Evolutionary conservation across 208 protist genomes (phyloP).

Genomic region (Acanthamoeba royreba): DNA sequence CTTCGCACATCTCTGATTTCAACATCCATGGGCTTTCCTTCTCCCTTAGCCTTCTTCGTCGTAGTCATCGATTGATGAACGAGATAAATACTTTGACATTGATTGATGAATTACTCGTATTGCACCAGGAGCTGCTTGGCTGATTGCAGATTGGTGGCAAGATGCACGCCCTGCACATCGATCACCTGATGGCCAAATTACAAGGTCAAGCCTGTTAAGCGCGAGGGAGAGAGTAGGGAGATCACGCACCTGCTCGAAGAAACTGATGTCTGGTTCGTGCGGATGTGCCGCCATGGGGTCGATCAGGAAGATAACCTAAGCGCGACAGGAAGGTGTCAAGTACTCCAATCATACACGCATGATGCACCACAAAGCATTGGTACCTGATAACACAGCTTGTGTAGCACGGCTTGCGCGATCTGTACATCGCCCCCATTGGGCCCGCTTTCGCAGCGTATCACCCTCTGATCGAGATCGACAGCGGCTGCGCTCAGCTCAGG

Average conservation of each 20-base stretch:
- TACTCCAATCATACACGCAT: too few species aligned
- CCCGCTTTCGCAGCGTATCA: slow-evolving; percentile 25
- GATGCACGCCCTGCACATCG: slow-evolving; percentile 1
- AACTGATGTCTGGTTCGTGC: slow-evolving; percentile 20
- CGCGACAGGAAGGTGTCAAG: too few species aligned
- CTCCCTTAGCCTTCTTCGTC: too few species aligned
- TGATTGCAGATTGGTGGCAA: slow-evolving; percentile 31
- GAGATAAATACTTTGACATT: too few species aligned
- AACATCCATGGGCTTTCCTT: too few species aligned
- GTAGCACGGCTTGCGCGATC: background rate
- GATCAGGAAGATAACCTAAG: slow-evolving; percentile 28
- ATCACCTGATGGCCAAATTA: background rate
- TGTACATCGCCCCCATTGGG: background rate
- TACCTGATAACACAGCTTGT: background rate
- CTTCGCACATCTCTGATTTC: too few species aligned
- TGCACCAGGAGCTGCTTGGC: background rate
- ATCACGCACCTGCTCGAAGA: background rate
- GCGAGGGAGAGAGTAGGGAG: background rate
- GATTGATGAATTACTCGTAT: background rate
- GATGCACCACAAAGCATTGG: too few species aligned
- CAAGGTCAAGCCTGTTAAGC: background rate
- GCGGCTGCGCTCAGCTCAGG: background rate
- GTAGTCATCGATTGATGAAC: too few species aligned
- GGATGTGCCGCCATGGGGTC: slow-evolving; percentile 17
- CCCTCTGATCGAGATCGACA: background rate